Evolutionary conservation across 768 basidiomycete species (phyloP), one percentile per base, ranked within the genome.

Genomic region (Trametes maxima): DNA sequence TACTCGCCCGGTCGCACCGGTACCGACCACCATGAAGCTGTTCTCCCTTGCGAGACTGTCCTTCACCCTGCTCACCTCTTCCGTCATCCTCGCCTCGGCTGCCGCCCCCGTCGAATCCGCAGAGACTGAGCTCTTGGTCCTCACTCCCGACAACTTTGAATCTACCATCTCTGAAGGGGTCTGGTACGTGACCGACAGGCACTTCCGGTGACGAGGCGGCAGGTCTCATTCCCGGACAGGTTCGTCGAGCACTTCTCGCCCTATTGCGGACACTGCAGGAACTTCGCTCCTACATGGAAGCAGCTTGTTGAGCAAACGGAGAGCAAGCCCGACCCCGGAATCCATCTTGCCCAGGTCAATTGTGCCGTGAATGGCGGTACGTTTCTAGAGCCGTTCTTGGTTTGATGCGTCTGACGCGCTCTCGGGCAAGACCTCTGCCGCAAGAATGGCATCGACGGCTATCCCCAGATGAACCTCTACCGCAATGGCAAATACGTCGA

Each of bases 241-340:
- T 86, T 95, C 60, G 78, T 96, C 50, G 94, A 96, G 67, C 89
- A 91, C 73, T 97, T 85, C 71, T 94, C 92, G 0, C 95, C 95
- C 0, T 88, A 87, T 69, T 97, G 95, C 67, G 70, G 73, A 4
- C 94, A 96, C 70, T 97, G 94, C 73, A 79, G 80, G 35, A 71
- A 76, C 0, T 96, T 97, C 66, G 86, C 85, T 11, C 89, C 94
- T 0, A 93, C 88, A 25, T 97, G 95, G 94, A 78, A 85, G 44
- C 74, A 85, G 49, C 77, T 96, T 7, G 85, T 84, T 6, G 73
- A 76, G 16, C 78, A 85, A 35, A 79, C 78, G 28, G 76, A 80
- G 74, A 77, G 68, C 61, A 81, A 79, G 60, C 70, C 64, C 39
- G 73, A 74, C 73, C 84, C 75, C 65, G 72, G 77, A 8, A 80